phyloP scores from a whole-genome alignment of 805 yeast genomes.

The Tetrapisispora taiwanensis region DNA sequence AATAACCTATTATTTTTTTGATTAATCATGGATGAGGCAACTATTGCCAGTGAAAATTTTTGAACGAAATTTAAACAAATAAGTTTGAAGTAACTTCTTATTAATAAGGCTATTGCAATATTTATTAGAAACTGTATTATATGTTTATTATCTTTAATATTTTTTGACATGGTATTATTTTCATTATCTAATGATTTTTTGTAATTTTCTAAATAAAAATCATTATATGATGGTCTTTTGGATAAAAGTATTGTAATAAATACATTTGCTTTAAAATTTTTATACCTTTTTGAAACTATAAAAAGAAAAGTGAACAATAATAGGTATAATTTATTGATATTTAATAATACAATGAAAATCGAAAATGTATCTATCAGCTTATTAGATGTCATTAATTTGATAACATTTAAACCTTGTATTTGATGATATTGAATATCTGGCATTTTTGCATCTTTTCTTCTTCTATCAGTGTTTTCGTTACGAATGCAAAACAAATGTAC shows the following conservation, averaged over 20 bases:
- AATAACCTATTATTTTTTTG: conserved; percentile 22
- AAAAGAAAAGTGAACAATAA: conserved; percentile 18
- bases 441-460: neutral
- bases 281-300: conserved; percentile 20
- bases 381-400: conserved; percentile 11
- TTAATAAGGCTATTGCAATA: conserved; percentile 13
- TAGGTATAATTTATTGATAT: conserved; percentile 23
- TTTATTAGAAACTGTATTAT: conserved; percentile 6
- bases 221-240: conserved; percentile 16
- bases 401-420: neutral
- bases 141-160: conserved; percentile 1
- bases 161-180: neutral
- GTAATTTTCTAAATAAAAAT: neutral
- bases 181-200: neutral
- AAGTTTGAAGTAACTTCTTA: conserved; percentile 13
- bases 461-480: too few relatives aligned
- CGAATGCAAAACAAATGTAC: too few relatives aligned
- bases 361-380: conserved; percentile 27
- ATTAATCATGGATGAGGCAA: conserved; percentile 28
- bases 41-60: conserved; percentile 21
- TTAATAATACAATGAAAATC: conserved; percentile 23
- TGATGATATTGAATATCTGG: neutral
- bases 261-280: conserved; percentile 21
- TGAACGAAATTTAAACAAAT: conserved; percentile 20
- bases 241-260: conserved; percentile 23